These are phyloP conservation scores for Cladophialophora carrionii DNA, from an alignment of 2,329 filamentous ascomycete genomes.

Conservation along the genomic window DNA sequence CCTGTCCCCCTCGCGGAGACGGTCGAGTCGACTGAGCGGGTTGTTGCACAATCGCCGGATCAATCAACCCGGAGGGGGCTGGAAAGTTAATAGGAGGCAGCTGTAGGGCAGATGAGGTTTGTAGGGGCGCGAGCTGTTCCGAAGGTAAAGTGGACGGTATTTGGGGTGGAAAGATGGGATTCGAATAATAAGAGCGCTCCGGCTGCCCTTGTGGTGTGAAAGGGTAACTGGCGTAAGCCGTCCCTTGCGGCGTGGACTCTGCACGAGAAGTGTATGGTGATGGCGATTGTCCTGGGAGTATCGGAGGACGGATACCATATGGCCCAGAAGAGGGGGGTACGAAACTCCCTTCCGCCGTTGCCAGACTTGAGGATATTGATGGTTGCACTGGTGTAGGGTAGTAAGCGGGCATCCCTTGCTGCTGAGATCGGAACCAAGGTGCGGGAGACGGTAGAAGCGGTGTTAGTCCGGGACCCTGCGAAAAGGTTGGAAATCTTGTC, in stretches of 20 bases:
- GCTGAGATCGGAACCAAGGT: conserved; percentile 20
- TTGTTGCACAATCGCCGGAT: conserved; percentile 36
- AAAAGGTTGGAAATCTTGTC: conserved; percentile 22
- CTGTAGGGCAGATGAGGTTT: conserved; percentile 29
- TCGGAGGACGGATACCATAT: conserved; percentile 16
- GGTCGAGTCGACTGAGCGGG: conserved; percentile 19
- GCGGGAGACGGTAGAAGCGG: conserved; percentile 27
- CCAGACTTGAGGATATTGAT: conserved; percentile 33
- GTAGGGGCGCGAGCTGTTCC: conserved; percentile 25
- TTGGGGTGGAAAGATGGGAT: conserved; percentile 32
- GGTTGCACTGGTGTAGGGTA: conserved; percentile 31
- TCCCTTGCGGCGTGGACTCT: conserved; percentile 17
- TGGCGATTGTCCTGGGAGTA: conserved; percentile 16
- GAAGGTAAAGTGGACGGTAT: conserved; percentile 10
- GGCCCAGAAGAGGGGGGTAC: conserved; percentile 21
- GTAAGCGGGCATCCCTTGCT: conserved; percentile 19
- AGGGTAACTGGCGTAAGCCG: conserved; percentile 27
- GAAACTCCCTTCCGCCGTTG: conserved; percentile 32
- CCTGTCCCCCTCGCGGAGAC: conserved; percentile 15
- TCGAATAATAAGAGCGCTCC: conserved; percentile 19
- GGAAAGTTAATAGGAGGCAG: conserved; percentile 37
- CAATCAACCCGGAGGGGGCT: conserved; percentile 29
- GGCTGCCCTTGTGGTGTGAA: conserved; percentile 27
- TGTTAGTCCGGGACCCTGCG: conserved; percentile 16
- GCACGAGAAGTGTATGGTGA: conserved; percentile 21